phyloP scores from a whole-genome alignment of 148 eudicot species.

The Amaranthus cruentus region DNA sequence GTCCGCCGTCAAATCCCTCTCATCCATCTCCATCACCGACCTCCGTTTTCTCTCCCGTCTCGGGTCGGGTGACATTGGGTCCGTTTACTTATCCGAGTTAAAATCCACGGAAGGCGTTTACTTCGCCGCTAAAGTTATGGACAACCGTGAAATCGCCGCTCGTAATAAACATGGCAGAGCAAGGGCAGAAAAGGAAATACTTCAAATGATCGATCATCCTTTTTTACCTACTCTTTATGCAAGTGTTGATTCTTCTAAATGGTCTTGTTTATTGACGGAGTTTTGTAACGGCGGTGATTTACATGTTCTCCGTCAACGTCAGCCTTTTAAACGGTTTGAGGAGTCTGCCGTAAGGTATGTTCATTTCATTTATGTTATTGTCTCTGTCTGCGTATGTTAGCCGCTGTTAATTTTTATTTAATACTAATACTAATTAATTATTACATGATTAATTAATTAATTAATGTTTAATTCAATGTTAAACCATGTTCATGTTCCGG shows the following conservation, averaged over 20 bases:
- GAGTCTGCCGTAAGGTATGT: conserved; percentile 86
- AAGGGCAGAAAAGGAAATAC: conserved; percentile 64
- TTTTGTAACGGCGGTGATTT: conserved; percentile 97
- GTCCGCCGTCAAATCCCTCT: conserved; percentile 21
- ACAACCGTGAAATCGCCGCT: conserved; percentile 53
- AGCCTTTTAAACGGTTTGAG: conserved; percentile 68
- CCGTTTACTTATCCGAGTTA: conserved; percentile 71
- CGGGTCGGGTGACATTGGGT: conserved; percentile 92
- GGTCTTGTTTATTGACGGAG: conserved; percentile 82
- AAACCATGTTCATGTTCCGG: no score
- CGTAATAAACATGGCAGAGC: conserved; percentile 75
- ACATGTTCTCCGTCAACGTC: conserved; percentile 86
- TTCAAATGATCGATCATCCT: conserved; percentile 76
- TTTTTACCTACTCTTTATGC: conserved; percentile 77
- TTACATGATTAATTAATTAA: background rate
- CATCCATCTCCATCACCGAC: conserved; percentile 52
- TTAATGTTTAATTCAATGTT: background rate
- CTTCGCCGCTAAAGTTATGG: conserved; percentile 94
- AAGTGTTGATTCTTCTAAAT: conserved; percentile 50
- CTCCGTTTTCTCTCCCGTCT: conserved; percentile 68
- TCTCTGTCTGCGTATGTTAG: no score
- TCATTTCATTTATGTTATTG: background rate
- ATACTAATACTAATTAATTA: background rate
- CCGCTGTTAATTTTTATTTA: no score
- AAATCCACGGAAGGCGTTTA: conserved; percentile 35